phyloP scores from a whole-genome alignment of 306 rosid genomes.

The Cotoneaster glaucophyllus region DNA sequence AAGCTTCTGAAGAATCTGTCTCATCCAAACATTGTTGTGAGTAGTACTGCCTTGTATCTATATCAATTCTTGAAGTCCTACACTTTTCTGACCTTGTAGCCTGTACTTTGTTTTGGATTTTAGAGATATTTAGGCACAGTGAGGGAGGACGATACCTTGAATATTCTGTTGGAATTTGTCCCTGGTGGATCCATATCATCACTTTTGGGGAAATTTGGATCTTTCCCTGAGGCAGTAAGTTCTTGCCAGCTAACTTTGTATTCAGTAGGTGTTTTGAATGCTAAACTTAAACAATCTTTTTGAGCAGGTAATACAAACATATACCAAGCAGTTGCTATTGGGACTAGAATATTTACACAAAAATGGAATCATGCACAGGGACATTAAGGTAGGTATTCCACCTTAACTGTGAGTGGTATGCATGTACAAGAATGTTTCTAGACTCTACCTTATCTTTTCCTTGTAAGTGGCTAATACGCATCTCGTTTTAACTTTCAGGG shows the following conservation, averaged over 20 bases:
- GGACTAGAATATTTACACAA: constrained; percentile 93
- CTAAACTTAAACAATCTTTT: constrained; percentile 19
- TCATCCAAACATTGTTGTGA: constrained; percentile 95
- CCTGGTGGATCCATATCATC: constrained; percentile 99
- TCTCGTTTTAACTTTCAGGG: constrained; percentile 55
- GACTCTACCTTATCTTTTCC: neutral
- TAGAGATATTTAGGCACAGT: constrained; percentile 97
- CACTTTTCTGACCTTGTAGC: constrained; percentile 20
- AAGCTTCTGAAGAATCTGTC: constrained; percentile 90
- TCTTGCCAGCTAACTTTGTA: constrained; percentile 9
- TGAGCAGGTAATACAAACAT: constrained; percentile 80
- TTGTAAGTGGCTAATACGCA: constrained; percentile 11
- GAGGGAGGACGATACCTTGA: constrained; percentile 83
- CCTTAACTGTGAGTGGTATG: constrained; percentile 4
- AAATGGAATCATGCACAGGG: constrained; percentile 98
- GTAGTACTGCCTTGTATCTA: constrained; percentile 36
- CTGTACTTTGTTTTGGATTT: constrained; percentile 18
- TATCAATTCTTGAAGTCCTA: constrained; percentile 9
- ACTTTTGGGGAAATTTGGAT: constrained; percentile 93
- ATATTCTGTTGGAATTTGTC: constrained; percentile 93
- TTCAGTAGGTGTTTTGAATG: constrained; percentile 7
- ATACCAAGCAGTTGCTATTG: constrained; percentile 77
- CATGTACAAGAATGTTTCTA: constrained; percentile 1
- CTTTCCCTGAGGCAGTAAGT: constrained; percentile 99
- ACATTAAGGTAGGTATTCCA: constrained; percentile 87